Base-by-base conservation (phyloP, 768 basidiomycete species). In the Lactarius sanguifluus region DNA sequence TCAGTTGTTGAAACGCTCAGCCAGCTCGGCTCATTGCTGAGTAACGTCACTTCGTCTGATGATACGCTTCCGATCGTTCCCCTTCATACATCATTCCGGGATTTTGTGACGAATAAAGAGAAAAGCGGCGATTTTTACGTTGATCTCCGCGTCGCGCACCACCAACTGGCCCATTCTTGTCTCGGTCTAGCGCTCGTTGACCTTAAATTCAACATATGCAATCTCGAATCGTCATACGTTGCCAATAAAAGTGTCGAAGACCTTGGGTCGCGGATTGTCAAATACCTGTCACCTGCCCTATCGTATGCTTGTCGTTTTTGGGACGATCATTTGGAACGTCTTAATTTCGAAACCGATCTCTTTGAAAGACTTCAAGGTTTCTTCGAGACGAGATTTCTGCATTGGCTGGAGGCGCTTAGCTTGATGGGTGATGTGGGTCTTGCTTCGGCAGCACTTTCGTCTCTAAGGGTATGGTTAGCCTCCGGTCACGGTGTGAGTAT, bases 271-370 rank as follows among this genome's bases (percentile, higher is more conserved):
- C 45, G 60, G 5, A 20, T 61, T 25, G 12, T 3, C 16, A 3
- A 47, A 23, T 13, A 52, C 16, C 43, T 61, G 3, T 45, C 41
- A 45, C 25, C 41, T 15, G 23, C 30, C n/a, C 41, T 61, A 5
- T 32, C 16, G 20, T 61, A 61, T 45, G 60, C 60, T 10, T 61
- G 60, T 36, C n/a, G 23, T 34, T 50, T n/a, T n/a, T 61, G 60
- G 60, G 45, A 45, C 12, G 43, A 38, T 30, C 60, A 61, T 52
- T 20, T 61, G 23, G 3, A 34, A 20, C 28, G 28, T 15, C 20
- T 34, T 15, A 9, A 23, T 12, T 50, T 61, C 7, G 32, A 61
- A 28, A n/a, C 16, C n/a, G 12, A 61, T n/a, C 16, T 61, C 5
- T 50, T 47, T 20, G 30, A 9, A 7, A 9, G 9, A 32, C 32